Evolutionary conservation across 768 basidiomycete genomes (phyloP).

Genomic region (Lanmaoa rubissima): DNA sequence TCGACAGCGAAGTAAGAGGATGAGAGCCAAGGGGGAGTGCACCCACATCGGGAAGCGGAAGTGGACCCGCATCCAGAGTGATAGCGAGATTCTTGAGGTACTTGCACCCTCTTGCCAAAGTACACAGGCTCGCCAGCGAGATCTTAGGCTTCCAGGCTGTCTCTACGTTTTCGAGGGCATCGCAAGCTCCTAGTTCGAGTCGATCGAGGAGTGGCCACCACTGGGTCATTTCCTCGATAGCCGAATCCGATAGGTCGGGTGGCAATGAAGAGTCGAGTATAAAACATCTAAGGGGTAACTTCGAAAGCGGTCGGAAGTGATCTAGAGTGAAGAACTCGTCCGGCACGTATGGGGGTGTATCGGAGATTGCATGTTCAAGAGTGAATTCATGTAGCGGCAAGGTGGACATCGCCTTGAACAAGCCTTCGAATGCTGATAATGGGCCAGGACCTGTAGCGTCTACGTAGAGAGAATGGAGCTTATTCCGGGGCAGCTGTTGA

Average conservation of each 20-base stretch:
- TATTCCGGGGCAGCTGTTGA: constrained; percentile 30
- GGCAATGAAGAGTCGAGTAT: constrained; percentile 42
- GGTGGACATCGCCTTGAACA: constrained; percentile 34
- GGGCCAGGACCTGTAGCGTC: constrained; percentile 34
- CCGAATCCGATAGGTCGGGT: constrained; percentile 37
- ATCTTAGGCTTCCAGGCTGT: constrained; percentile 17
- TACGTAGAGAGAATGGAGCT: constrained; percentile 38
- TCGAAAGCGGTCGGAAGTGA: constrained; percentile 35
- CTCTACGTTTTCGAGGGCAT: constrained; percentile 25
- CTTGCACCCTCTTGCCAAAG: constrained; percentile 18
- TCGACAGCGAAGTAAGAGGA: constrained; percentile 34
- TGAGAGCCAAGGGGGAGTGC: background rate
- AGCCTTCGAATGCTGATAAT: constrained; percentile 33
- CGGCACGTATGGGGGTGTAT: constrained; percentile 19
- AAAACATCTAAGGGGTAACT: constrained; percentile 36
- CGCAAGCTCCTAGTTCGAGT: constrained; percentile 40
- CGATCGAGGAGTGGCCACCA: constrained; percentile 47
- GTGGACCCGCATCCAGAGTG: constrained; percentile 10
- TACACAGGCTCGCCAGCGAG: constrained; percentile 18
- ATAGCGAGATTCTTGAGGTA: constrained; percentile 20
- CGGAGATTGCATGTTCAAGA: constrained; percentile 37
- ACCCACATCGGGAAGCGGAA: background rate
- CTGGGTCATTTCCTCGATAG: constrained; percentile 36
- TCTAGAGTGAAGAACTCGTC: constrained; percentile 27
- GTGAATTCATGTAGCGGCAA: constrained; percentile 36